These are phyloP conservation scores for Annulohypoxylon stygium DNA, from an alignment of 495 filamentous ascomycete genomes.

Conservation along the genomic window DNA sequence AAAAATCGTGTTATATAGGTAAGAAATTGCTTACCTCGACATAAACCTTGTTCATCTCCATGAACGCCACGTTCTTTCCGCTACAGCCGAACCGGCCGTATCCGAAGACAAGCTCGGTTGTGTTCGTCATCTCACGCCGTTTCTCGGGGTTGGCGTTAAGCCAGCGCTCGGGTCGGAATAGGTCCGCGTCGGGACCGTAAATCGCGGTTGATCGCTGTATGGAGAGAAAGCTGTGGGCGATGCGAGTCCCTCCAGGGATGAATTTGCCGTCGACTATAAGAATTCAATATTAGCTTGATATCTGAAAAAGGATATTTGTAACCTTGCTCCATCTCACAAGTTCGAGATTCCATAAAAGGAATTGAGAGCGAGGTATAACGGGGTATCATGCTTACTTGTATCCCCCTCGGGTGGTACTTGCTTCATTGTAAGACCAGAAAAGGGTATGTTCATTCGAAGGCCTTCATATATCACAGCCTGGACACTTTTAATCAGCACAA, in stretches of 20 bases:
- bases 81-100: slow-evolving; percentile 55
- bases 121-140: slow-evolving; percentile 53
- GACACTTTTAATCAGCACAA: too few species aligned
- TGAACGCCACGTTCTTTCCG: slow-evolving; percentile 54
- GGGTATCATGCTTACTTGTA: slow-evolving; percentile 26
- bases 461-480: slow-evolving; percentile 60
- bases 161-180: slow-evolving; percentile 68
- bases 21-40: slow-evolving; percentile 57
- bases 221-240: slow-evolving; percentile 53
- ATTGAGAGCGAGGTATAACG: neutral
- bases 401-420: slow-evolving; percentile 56
- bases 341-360: neutral
- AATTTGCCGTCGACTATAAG: slow-evolving; percentile 62
- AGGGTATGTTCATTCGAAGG: slow-evolving; percentile 57
- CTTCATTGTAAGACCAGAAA: slow-evolving; percentile 61
- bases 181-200: slow-evolving; percentile 60
- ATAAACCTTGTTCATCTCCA: slow-evolving; percentile 65
- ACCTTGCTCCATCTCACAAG: too few species aligned
- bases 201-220: slow-evolving; percentile 51
- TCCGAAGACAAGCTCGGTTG: slow-evolving; percentile 49
- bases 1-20: neutral
- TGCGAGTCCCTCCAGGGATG: slow-evolving; percentile 69
- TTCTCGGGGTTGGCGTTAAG: slow-evolving; percentile 54
- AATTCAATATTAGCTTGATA: slow-evolving; percentile 55
- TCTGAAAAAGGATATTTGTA: slow-evolving; percentile 48